Base-by-base conservation (phyloP, 768 basidiomycete species). In the Nidularia pulvinata region DNA sequence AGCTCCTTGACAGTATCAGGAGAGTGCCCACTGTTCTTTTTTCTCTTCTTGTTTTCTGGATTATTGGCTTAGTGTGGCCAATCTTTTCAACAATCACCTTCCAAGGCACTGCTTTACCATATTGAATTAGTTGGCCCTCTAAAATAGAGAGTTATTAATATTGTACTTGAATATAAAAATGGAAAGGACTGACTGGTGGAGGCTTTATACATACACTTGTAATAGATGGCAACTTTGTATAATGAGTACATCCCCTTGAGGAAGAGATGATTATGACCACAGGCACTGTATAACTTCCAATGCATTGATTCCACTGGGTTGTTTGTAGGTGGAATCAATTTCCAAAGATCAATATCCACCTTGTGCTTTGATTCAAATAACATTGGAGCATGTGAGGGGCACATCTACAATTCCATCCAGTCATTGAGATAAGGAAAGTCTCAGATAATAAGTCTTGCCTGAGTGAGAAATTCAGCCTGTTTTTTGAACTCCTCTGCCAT, bases 361-460 rank as follows among this genome's bases (percentile, higher is more conserved):
- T 46, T 37, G 2, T 48, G 50, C 37, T 61, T 51, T 1, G 60
- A 59, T n/a, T 25, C 34, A 46, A 57, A 61, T 2, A 75, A 51
- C 67, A 72, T 71, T 4, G 51, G 35, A 1, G 72, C 68, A 57
- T 66, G 64, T 1, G 52, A 42, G 6, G 49, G 47, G 0, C 64
- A 57, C 19, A 61, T 37, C 71, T 69, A 76, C 73, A 72, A 76
- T 1, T 55, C 42, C 32, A 73, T 48, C 72, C 73, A 74, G 5
- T 32, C 9, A 16, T 51, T 32, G 14, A 56, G 50, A 25, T 51
- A 25, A 6, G 67, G 65, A 51, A 65, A 67, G 35, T 64, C 59
- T 1, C 47, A 33, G 5, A 65, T 50, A 22, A 69, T 46, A 0
- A 33, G 32, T 5, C 32, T 37, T 4, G 56, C 57, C 1, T 46